Evolutionary conservation across 352 stramenopile species (phyloP), one percentile per base, ranked within the genome.

Genomic region (Globisporangium barbulae): DNA sequence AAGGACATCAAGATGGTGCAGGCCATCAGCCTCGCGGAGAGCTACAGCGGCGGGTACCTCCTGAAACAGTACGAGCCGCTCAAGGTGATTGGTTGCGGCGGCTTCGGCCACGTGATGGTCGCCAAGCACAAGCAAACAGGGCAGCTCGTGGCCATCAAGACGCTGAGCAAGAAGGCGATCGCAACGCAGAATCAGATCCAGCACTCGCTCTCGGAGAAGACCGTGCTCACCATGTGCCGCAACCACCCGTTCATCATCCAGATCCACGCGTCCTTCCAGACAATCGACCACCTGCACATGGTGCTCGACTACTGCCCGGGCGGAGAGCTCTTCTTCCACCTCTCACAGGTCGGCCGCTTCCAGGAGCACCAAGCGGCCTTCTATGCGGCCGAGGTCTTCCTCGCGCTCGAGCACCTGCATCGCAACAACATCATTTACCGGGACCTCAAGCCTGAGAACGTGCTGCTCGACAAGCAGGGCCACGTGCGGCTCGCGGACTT

Each of bases 171-270:
- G 71, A 83, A 93, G 42, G 79, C 73, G 7, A 80, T 95, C 42
- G 88, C 79, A 13, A 56, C 67, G 57, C 79, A 91, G 58, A 90
- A 96, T 31, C 90, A 98, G 60, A 71, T 96, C 21, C 75, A 95
- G 66, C 87, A 97, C 67, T 94, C 90, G 21, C 73, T 88, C 15
- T 75, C 89, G 28, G 91, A 98, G 71, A 83, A 90, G 44, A 76
- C 81, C 4, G 92, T 98, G 52, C 84, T 98, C 25, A 87, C 82
- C 30, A 95, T 97, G 69, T 88, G 80, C 41, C 80, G 87, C 25
- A 79, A 93, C 65, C 91, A 98, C 64, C 91, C 91, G 39, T 98
- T 97, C 74, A 97, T 97, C 68, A 81, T 98, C 4, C 89, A 91
- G 59, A 80, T 97, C 37, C 86, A 96, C 59, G 83, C 78, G 21